A percentile compares a stretch with the other conserved stretches of the same genome.
phyloP scores from a whole-genome alignment of 2,329 filamentous ascomycete species.

The Stagonosporopsis chrysanthemi region DNA sequence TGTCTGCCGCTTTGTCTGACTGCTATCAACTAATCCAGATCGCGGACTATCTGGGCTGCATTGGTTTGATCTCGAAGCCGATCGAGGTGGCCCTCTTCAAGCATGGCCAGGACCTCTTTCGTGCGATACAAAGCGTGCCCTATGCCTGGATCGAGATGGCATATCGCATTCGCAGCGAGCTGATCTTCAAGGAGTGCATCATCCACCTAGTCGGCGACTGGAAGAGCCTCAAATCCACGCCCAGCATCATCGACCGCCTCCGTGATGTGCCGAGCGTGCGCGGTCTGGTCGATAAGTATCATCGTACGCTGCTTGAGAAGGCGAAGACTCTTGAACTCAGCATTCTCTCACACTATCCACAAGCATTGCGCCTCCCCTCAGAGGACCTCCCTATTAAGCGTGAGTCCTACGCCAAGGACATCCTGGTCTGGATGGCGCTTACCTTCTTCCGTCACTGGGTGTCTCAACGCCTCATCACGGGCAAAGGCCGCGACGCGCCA shows the following conservation, averaged over 20 bases:
- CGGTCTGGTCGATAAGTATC: conserved; percentile 44
- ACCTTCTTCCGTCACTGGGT: conserved; percentile 58
- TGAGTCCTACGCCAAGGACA: conserved; percentile 56
- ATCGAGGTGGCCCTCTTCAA: conserved; percentile 59
- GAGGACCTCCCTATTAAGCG: conserved; percentile 49
- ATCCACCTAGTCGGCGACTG: conserved; percentile 56
- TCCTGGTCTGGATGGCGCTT: conserved; percentile 61
- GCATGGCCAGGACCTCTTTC: conserved; percentile 56
- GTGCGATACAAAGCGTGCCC: conserved; percentile 54
- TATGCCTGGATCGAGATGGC: conserved; percentile 57
- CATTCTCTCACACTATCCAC: conserved; percentile 39
- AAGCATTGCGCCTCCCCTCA: conserved; percentile 34
- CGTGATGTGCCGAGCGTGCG: conserved; percentile 31
- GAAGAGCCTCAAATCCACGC: conserved; percentile 30
- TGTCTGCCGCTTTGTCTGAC: conserved; percentile 51
- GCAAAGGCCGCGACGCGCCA: conserved; percentile 46
- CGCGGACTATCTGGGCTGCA: conserved; percentile 57
- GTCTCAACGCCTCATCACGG: conserved; percentile 50
- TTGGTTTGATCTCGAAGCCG: conserved; percentile 52
- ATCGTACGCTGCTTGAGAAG: conserved; percentile 35
- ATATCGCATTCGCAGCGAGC: conserved; percentile 54
- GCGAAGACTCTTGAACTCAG: conserved; percentile 37
- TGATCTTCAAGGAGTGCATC: conserved; percentile 56
- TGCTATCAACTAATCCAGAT: conserved; percentile 54
- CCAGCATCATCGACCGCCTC: conserved; percentile 23